Conservation (phyloP, 345 rosid species). For the Acer negundo region DNA sequence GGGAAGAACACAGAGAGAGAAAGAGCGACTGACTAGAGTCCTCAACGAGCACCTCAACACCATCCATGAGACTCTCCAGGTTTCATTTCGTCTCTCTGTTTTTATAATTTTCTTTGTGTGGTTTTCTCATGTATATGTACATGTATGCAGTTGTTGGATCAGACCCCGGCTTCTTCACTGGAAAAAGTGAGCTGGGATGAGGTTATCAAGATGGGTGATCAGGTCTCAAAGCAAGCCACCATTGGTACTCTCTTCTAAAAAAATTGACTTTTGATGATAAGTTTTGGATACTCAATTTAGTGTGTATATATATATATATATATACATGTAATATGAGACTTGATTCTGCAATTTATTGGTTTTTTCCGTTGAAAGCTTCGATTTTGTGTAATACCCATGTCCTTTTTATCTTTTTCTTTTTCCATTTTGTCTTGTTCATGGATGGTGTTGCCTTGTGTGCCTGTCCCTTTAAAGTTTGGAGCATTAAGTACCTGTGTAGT, state of each 20-base stretch:
- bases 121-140: background rate
- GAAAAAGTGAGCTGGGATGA: constrained; percentile 70
- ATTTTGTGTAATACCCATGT: constrained; percentile 1
- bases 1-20: constrained; percentile 62
- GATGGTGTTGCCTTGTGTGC: background rate
- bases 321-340: background rate
- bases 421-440: background rate
- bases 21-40: constrained; percentile 48
- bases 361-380: background rate
- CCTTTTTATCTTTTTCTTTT: background rate
- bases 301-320: no score
- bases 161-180: constrained; percentile 44
- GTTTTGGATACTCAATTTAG: background rate
- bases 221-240: constrained; percentile 86
- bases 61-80: constrained; percentile 85
- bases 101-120: background rate
- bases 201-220: constrained; percentile 75
- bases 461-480: background rate
- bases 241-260: constrained; percentile 43
- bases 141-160: constrained; percentile 51
- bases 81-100: background rate
- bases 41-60: constrained; percentile 58
- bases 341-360: background rate
- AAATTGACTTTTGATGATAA: background rate
- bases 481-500: background rate